These are phyloP conservation scores for Pilaira anomala DNA, from an alignment of 192 early-diverging fungal genomes.

Conservation along the genomic window DNA sequence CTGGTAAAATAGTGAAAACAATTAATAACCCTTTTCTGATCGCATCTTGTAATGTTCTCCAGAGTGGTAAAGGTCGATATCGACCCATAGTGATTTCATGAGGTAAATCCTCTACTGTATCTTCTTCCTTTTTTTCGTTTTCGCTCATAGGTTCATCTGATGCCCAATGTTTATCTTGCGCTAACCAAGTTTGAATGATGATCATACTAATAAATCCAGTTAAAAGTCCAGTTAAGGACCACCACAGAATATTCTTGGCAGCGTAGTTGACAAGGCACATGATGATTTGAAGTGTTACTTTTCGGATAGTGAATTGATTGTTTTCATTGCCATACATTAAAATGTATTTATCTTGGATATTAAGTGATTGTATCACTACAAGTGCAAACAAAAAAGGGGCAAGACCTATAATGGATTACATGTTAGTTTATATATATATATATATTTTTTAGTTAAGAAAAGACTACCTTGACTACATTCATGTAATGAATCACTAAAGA, in stretches of 20 bases:
- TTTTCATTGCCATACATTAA: conserved; percentile 24
- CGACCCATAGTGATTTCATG: not conserved
- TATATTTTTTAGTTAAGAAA: too few relatives aligned
- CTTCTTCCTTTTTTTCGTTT: not conserved
- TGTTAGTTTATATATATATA: too few relatives aligned
- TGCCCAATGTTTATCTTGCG: not conserved
- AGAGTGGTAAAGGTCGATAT: conserved; percentile 17
- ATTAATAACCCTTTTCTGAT: conserved; percentile 14
- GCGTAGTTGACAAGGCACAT: conserved; percentile 46
- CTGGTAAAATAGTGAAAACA: conserved; percentile 13
- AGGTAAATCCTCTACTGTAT: too few relatives aligned
- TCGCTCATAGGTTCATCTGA: not conserved
- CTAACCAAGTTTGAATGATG: conserved; percentile 24
- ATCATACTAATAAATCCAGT: conserved; percentile 40
- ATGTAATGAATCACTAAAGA: conserved; percentile 49
- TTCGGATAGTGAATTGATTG: conserved; percentile 33
- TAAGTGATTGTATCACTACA: conserved; percentile 42
- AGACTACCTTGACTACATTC: conserved; percentile 53
- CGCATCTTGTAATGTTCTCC: conserved; percentile 16
- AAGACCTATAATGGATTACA: too few relatives aligned
- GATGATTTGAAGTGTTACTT: conserved; percentile 38
- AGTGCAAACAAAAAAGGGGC: conserved; percentile 48
- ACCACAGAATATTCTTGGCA: conserved; percentile 50
- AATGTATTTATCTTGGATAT: conserved; percentile 36
- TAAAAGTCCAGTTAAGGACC: conserved; percentile 47